Percentiles rank a stretch among this genome's conserved stretches.
These are phyloP conservation scores for Aristolochia californica DNA, from an alignment of 164 flowering plant genomes.

Conservation along the genomic window DNA sequence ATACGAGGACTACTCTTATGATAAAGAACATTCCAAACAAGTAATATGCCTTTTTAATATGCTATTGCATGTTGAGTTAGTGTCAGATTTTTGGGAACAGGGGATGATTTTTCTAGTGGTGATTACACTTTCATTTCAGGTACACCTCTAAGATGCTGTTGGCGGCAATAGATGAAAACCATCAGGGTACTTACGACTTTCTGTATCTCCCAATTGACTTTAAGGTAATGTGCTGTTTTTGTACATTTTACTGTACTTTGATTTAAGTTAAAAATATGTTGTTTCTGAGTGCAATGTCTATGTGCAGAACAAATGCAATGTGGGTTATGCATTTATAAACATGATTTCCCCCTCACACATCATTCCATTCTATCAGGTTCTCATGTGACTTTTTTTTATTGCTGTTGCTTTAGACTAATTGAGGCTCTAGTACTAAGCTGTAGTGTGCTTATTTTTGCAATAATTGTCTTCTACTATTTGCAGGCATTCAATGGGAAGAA, in stretches of 20 bases:
- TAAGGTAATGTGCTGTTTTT: slow-evolving; percentile 39
- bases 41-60: slow-evolving; percentile 30
- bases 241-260: neutral
- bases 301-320: slow-evolving; percentile 95
- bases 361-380: slow-evolving; percentile 74
- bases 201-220: slow-evolving; percentile 96
- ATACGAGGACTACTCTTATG: slow-evolving; percentile 84
- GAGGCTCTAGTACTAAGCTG: neutral
- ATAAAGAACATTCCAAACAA: slow-evolving; percentile 94
- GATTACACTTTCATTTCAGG: slow-evolving; percentile 18
- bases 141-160: slow-evolving; percentile 91
- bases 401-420: neutral
- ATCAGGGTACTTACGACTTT: slow-evolving; percentile 78
- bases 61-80: neutral
- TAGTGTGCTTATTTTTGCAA: no score
- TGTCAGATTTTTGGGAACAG: neutral
- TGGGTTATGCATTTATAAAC: slow-evolving; percentile 95
- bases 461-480: slow-evolving; percentile 3
- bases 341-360: slow-evolving; percentile 84
- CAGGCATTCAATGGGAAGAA: slow-evolving; percentile 93
- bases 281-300: slow-evolving; percentile 11
- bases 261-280: slow-evolving; percentile 1
- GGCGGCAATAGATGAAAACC: slow-evolving; percentile 77
- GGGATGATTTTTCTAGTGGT: neutral
- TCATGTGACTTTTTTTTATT: neutral